A percentile compares a stretch with the other conserved stretches of the same genome.
These are phyloP conservation scores for Phaeodactylum tricornutum DNA, from an alignment of 108 stramenopile species.

Conservation along the genomic window DNA sequence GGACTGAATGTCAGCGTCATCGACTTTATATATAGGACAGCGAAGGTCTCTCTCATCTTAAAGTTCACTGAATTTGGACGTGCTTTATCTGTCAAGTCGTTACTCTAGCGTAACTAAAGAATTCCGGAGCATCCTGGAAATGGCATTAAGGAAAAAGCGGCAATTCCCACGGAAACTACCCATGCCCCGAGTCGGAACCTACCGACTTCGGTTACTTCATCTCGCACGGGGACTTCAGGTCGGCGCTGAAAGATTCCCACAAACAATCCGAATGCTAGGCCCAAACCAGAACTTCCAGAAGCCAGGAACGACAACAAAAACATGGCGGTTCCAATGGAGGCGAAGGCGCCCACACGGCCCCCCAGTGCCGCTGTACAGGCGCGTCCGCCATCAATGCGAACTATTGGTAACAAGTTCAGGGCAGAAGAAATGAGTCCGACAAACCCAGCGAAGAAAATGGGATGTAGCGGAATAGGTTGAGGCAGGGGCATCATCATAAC, in stretches of 20 bases:
- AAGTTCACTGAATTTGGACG: no score
- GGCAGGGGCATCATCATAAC: constrained; percentile 50
- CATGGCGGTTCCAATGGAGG: constrained; percentile 33
- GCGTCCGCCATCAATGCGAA: constrained; percentile 85
- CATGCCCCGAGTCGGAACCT: constrained; percentile 27
- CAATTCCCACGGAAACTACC: constrained; percentile 20
- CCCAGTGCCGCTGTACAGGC: constrained; percentile 61
- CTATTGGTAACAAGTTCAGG: constrained; percentile 83
- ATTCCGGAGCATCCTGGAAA: constrained; percentile 67
- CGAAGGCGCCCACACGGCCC: constrained; percentile 20
- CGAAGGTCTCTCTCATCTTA: no score
- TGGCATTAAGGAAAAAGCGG: constrained; percentile 40
- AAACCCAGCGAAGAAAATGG: constrained; percentile 68
- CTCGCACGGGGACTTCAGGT: constrained; percentile 49
- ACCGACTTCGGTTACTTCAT: constrained; percentile 60
- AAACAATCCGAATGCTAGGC: constrained; percentile 38
- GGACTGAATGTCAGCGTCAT: no score
- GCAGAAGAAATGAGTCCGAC: constrained; percentile 74
- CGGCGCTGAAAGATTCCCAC: constrained; percentile 43
- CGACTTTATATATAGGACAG: no score
- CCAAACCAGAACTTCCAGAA: constrained; percentile 21
- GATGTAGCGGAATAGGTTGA: constrained; percentile 82
- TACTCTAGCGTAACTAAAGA: no score
- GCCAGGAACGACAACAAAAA: constrained; percentile 29
- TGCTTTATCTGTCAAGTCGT: no score